Base-by-base conservation (phyloP, 805 yeast genomes). In the Lipomyces anomalus region DNA sequence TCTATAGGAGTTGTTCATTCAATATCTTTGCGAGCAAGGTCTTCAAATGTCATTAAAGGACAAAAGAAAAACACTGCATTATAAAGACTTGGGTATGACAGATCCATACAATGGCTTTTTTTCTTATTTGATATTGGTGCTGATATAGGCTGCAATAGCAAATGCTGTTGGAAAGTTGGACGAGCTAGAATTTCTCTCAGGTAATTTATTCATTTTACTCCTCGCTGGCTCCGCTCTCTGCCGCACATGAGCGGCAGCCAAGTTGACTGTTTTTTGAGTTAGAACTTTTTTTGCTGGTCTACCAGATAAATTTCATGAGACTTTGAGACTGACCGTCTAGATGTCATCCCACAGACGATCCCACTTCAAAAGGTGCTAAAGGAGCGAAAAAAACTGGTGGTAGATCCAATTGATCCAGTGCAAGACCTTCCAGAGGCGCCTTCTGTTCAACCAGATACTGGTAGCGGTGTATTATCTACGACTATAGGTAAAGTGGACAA, bases 31-130 rank as follows among this genome's bases (percentile, higher is more conserved):
- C 35, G 55, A 45, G 38, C 48, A 48, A 21, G 53, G 56, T n/a
- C 24, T 41, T 20, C 46, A 46, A 20, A 45, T 50, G 46, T 43
- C 60, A 7, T 42, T 47, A 24, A 32, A 43, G 16, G 60, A 56
- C n/a, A 41, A 43, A 22, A 43, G 58, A 26, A 43, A 49, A 29
- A 52, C 57, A 18, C 22, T 56, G 26, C 58, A 48, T n/a, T 56
- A 56, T 35, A 56, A 46, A 32, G 60, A 56, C 35, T 17, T 51
- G 16, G 52, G 54, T 47, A 35, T 34, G 39, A 26, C 30, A 9
- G 30, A 13, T 9, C 30, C 11, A 9, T 9, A 9, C 13, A 13
- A 26, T 13, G 30, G 30, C 30, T n/a, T n/a, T n/a, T n/a, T n/a
- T n/a, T n/a, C n/a, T n/a, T n/a, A n/a, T n/a, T n/a, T n/a, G n/a